phyloP scores from a whole-genome alignment of 2,329 filamentous ascomycete genomes.

The Alternaria metachromatica region DNA sequence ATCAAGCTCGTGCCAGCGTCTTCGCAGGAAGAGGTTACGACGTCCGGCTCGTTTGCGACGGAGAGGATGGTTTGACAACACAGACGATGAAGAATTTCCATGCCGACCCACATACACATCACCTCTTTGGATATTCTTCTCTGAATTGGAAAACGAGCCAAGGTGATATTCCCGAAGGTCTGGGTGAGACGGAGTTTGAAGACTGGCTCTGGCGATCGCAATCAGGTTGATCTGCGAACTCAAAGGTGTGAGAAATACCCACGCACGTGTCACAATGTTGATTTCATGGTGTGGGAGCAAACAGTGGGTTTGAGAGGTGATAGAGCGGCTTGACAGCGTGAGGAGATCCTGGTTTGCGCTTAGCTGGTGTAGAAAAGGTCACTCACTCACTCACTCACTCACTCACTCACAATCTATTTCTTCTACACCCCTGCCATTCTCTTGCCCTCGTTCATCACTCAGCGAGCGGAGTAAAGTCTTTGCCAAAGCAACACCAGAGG shows the following conservation, averaged over 20 bases:
- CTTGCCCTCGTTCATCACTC: not conserved
- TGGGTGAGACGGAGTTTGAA: not conserved
- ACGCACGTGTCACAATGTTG: no score
- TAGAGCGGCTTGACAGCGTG: not conserved
- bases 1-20: not conserved
- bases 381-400: not conserved
- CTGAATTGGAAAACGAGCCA: no score
- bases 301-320: not conserved
- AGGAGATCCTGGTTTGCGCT: not conserved
- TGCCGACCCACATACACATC: not conserved
- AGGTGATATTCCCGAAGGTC: not conserved
- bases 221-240: not conserved
- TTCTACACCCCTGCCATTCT: not conserved
- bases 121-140: no score
- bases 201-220: not conserved
- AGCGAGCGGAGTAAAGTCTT: not conserved
- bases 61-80: not conserved
- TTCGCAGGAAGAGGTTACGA: not conserved
- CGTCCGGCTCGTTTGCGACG: not conserved
- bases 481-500: not conserved
- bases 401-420: not conserved
- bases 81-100: not conserved
- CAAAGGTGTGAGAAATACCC: not conserved
- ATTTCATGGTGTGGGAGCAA: no score
- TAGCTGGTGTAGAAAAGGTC: not conserved